A percentile compares a stretch with the other conserved stretches of the same genome.
phyloP scores from a whole-genome alignment of 1,139 yeast species.

The Taphrina communis region DNA sequence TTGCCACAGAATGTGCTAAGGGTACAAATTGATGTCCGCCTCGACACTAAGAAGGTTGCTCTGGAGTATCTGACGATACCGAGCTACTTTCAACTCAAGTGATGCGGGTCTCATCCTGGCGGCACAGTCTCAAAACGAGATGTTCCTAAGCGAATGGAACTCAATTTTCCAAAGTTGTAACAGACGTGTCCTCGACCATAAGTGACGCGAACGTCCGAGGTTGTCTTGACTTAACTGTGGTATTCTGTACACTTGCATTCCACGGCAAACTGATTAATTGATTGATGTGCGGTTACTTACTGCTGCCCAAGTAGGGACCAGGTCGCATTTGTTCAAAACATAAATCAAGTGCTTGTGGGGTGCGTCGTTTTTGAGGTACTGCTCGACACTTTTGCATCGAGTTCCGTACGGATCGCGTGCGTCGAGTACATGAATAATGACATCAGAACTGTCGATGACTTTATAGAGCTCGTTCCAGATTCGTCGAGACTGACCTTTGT shows the following conservation, averaged over 20 bases:
- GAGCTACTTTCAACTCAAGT: constrained; percentile 42
- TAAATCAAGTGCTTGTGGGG: constrained; percentile 95
- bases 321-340: constrained; percentile 95
- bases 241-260: constrained; percentile 7
- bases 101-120: constrained; percentile 35
- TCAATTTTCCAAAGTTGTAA: constrained; percentile 94
- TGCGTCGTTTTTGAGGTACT: constrained; percentile 88
- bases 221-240: constrained; percentile 57
- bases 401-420: constrained; percentile 98
- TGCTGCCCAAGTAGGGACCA: constrained; percentile 99
- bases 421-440: constrained; percentile 91
- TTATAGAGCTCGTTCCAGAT: constrained; percentile 98
- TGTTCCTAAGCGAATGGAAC: constrained; percentile 54
- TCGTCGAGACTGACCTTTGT: constrained; percentile 96
- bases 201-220: constrained; percentile 58
- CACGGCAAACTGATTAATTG: constrained; percentile 50
- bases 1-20: neutral
- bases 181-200: constrained; percentile 62
- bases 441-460: constrained; percentile 93
- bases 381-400: constrained; percentile 90
- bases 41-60: constrained; percentile 53
- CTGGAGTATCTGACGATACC: constrained; percentile 40
- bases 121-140: constrained; percentile 59
- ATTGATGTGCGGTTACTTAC: constrained; percentile 64
- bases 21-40: constrained; percentile 49